These are phyloP conservation scores for Trichosanthes cucumerina DNA, from an alignment of 306 rosid genomes.

Conservation along the genomic window DNA sequence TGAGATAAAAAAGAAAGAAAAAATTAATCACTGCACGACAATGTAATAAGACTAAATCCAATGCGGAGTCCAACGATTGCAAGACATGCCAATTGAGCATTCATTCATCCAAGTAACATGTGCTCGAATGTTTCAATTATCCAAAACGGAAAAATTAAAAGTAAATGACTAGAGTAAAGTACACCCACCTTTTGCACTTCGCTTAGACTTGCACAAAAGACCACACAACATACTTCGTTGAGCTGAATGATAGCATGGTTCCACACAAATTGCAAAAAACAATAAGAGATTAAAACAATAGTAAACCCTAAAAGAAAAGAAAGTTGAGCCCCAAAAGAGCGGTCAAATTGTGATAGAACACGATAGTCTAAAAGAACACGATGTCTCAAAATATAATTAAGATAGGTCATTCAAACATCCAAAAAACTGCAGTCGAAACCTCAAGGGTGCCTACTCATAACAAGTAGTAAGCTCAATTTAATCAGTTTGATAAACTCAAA, in stretches of 20 bases:
- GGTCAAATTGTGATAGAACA: background rate
- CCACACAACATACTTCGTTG: constrained; percentile 16
- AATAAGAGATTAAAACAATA: background rate
- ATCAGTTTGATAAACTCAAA: too few species aligned
- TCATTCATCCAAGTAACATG: background rate
- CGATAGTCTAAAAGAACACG: background rate
- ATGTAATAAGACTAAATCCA: too few species aligned
- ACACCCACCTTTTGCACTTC: constrained; percentile 17
- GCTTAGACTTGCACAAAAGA: constrained; percentile 20
- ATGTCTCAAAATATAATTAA: background rate
- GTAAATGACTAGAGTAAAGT: background rate
- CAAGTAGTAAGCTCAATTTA: background rate
- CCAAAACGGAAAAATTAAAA: background rate
- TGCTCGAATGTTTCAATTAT: background rate
- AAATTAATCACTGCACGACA: too few species aligned
- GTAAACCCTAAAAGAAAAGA: background rate
- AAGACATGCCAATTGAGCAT: background rate
- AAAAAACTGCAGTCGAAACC: background rate
- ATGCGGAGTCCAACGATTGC: too few species aligned
- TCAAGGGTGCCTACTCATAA: background rate
- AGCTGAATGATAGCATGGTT: constrained; percentile 15
- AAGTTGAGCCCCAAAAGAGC: background rate
- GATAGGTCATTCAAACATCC: background rate
- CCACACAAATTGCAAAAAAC: constrained; percentile 33
- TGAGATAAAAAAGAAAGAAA: background rate